A percentile compares a stretch with the other conserved stretches of the same genome.
These are phyloP conservation scores for Orbilia ellipsospora DNA, from an alignment of 2,329 filamentous ascomycete species.

Conservation along the genomic window DNA sequence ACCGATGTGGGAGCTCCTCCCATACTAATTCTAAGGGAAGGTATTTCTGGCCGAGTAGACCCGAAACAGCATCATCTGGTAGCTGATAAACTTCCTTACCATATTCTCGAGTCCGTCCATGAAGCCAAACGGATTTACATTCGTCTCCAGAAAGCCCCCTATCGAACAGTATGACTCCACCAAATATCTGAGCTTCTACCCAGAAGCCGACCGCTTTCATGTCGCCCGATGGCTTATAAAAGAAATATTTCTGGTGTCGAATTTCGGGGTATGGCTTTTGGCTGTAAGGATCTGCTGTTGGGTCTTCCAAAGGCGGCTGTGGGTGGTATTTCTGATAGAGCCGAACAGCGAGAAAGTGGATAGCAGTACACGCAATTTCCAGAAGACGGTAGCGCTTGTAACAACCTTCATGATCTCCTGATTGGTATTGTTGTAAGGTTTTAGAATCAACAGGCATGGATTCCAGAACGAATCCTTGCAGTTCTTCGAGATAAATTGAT, in stretches of 20 bases:
- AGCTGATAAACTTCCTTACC: slow-evolving; percentile 9
- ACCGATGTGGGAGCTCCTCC: slow-evolving; percentile 2
- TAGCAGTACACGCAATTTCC: slow-evolving; percentile 6
- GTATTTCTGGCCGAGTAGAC: slow-evolving; percentile 1
- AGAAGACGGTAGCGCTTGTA: slow-evolving; percentile 1
- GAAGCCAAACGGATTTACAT: slow-evolving; percentile 18
- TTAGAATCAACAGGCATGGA: background rate
- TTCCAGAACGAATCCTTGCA: background rate
- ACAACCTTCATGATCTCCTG: background rate
- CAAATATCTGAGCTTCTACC: slow-evolving; percentile 16
- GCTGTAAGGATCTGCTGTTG: background rate
- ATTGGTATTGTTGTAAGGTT: background rate
- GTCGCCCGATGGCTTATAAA: slow-evolving; percentile 5
- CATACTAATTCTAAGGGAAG: slow-evolving; percentile 14
- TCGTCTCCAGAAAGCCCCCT: slow-evolving; percentile 3
- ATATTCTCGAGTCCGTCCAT: background rate
- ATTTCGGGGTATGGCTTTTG: slow-evolving; percentile 6
- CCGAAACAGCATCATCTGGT: background rate
- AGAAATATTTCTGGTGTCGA: slow-evolving; percentile 12
- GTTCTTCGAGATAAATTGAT: background rate
- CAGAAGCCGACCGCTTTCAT: slow-evolving; percentile 11
- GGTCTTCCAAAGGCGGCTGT: slow-evolving; percentile 4
- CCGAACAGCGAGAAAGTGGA: slow-evolving; percentile 7
- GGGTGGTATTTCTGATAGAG: slow-evolving; percentile 23
- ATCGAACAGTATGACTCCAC: slow-evolving; percentile 17